These are phyloP conservation scores for Melastoma malabathricum DNA, from an alignment of 345 rosid genomes.

Conservation along the genomic window DNA sequence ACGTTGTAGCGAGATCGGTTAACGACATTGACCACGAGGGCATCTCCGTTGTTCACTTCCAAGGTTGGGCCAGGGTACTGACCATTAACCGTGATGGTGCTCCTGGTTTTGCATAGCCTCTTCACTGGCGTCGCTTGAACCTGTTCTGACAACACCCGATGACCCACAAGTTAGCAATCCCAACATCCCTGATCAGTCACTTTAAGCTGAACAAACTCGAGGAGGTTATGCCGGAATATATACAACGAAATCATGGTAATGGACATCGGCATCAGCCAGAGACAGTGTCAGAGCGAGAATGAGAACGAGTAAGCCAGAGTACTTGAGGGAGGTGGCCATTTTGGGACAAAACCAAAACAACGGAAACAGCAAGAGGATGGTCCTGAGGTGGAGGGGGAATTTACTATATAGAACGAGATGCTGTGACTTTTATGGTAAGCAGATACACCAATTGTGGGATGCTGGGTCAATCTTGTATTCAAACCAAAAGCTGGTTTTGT, in stretches of 20 bases:
- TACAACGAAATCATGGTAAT: conserved; percentile 61
- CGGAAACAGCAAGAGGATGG: too few species aligned
- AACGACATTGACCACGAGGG: conserved; percentile 43
- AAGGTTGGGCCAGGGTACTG: conserved; percentile 82
- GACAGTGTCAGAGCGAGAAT: conserved; percentile 22
- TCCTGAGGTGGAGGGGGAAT: too few species aligned
- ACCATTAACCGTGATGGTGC: conserved; percentile 68
- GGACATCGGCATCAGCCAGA: conserved; percentile 27
- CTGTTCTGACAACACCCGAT: conserved; percentile 12
- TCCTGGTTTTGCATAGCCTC: conserved; percentile 77
- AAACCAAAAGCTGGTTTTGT: too few species aligned
- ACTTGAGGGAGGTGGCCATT: background rate
- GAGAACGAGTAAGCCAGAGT: conserved; percentile 8
- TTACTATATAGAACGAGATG: too few species aligned
- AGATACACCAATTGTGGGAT: too few species aligned
- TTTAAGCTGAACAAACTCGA: background rate
- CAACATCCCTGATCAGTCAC: background rate
- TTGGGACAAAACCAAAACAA: too few species aligned
- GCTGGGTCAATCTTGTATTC: too few species aligned
- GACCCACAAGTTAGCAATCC: background rate
- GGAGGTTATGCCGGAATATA: conserved; percentile 8
- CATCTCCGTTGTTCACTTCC: conserved; percentile 60
- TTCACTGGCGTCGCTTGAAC: conserved; percentile 71
- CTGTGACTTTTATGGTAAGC: too few species aligned
- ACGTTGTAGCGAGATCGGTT: conserved; percentile 53